These are phyloP conservation scores for Bipolaris victoriae DNA, from an alignment of 2,329 filamentous ascomycete species.

Conservation along the genomic window DNA sequence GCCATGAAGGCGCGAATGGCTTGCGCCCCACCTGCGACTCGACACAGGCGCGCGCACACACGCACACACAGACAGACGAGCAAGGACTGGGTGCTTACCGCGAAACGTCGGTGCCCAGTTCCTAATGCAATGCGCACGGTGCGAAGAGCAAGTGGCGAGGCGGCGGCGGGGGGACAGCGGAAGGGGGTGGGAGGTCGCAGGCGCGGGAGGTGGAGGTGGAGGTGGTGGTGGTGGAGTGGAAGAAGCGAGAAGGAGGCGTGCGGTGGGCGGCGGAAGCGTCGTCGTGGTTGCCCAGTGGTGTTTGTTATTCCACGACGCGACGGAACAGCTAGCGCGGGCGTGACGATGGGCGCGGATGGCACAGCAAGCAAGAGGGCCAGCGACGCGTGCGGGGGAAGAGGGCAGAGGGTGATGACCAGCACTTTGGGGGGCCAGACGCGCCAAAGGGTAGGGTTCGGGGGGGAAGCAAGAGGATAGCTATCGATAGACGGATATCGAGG, in stretches of 20 bases:
- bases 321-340: slow-evolving; percentile 17
- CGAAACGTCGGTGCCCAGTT: slow-evolving; percentile 13
- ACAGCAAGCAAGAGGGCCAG: slow-evolving; percentile 2
- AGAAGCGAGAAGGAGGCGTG: slow-evolving; percentile 1
- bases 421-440: slow-evolving; percentile 4
- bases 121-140: slow-evolving; percentile 6
- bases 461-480: slow-evolving; percentile 13
- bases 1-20: slow-evolving; percentile 5
- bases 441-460: slow-evolving; percentile 5
- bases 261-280: slow-evolving; percentile 13
- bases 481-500: slow-evolving; percentile 26
- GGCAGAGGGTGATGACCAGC: slow-evolving; percentile 7
- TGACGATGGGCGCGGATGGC: neutral
- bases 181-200: slow-evolving; percentile 8
- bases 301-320: slow-evolving; percentile 27
- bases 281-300: slow-evolving; percentile 17
- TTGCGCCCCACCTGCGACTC: slow-evolving; percentile 24
- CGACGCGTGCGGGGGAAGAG: slow-evolving; percentile 17
- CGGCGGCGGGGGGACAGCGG: slow-evolving; percentile 5
- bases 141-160: slow-evolving; percentile 1
- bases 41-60: slow-evolving; percentile 8
- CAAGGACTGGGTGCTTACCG: slow-evolving; percentile 21
- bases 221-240: neutral
- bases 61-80: neutral
- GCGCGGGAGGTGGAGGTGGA: neutral